phyloP scores from a whole-genome alignment of 257 asterid genomes.

The Schizonepeta tenuifolia region DNA sequence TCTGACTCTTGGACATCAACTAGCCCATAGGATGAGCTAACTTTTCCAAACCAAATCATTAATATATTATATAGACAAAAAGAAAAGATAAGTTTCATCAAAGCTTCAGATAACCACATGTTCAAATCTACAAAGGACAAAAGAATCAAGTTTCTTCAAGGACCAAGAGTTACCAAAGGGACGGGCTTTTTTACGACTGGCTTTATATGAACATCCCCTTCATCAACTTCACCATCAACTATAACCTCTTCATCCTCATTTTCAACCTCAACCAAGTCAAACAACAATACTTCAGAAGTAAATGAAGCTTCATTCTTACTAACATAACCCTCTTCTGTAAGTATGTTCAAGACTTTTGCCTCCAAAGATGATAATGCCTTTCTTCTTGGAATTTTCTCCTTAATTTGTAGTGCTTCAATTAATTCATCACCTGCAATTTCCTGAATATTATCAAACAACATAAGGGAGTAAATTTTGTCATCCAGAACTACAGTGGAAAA shows the following conservation, averaged over 20 bases:
- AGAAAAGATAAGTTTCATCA: neutral
- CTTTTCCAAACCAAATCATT: neutral
- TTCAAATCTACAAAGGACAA: neutral
- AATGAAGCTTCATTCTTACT: conserved; percentile 60
- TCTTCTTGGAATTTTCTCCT: conserved; percentile 86
- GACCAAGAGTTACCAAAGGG: conserved; percentile 62
- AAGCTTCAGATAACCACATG: neutral
- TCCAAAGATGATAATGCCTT: conserved; percentile 77
- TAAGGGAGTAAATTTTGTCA: conserved; percentile 1
- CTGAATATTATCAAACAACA: conserved; percentile 51
- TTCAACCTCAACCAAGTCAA: conserved; percentile 78
- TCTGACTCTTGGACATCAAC: neutral
- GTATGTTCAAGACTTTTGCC: conserved; percentile 72
- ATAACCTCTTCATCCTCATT: conserved; percentile 97
- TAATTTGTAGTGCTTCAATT: conserved; percentile 80
- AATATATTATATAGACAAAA: neutral
- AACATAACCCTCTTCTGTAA: conserved; percentile 88
- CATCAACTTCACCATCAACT: conserved; percentile 98
- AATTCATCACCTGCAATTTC: conserved; percentile 93
- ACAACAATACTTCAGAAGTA: conserved; percentile 53
- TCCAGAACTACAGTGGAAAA: conserved; percentile 10
- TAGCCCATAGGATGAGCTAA: neutral
- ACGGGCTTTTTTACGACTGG: conserved; percentile 59
- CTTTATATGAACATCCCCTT: conserved; percentile 95
- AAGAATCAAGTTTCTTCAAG: conserved; percentile 7